Conservation (phyloP, 495 filamentous ascomycete genomes). For the Glarea lozoyensis region DNA sequence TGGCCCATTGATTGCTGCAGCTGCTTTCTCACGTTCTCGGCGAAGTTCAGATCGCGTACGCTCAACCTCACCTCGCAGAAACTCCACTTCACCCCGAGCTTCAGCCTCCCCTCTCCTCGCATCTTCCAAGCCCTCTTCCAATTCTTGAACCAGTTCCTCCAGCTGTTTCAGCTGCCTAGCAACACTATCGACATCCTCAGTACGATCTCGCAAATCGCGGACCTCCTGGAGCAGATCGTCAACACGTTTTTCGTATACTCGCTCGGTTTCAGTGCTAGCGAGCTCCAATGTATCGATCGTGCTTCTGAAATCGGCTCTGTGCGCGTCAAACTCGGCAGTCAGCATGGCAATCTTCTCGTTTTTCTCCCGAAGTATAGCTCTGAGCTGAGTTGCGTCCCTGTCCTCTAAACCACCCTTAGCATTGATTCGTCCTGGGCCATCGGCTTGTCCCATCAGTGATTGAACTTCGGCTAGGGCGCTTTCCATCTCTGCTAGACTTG, state of each 20-base stretch:
- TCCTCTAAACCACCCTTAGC: conserved; percentile 57
- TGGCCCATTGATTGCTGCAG: conserved; percentile 42
- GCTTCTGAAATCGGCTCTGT: conserved; percentile 91
- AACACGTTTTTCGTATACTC: conserved; percentile 91
- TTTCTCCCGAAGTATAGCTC: conserved; percentile 79
- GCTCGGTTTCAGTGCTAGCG: conserved; percentile 91
- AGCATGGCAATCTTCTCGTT: conserved; percentile 92
- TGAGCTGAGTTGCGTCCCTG: conserved; percentile 66
- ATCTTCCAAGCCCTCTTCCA: conserved; percentile 96
- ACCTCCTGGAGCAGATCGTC: conserved; percentile 84
- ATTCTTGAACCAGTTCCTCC: conserved; percentile 89
- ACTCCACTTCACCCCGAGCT: conserved; percentile 92
- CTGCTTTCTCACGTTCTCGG: conserved; percentile 82
- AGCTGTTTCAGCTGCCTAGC: conserved; percentile 87
- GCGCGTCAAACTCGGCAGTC: conserved; percentile 89
- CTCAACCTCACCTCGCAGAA: conserved; percentile 92
- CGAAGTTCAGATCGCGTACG: conserved; percentile 82
- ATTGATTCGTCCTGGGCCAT: conserved; percentile 19
- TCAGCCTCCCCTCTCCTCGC: conserved; percentile 94
- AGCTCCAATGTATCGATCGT: conserved; percentile 96
- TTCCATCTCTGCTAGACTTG: conserved; percentile 78
- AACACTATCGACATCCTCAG: conserved; percentile 84
- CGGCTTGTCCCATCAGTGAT: conserved; percentile 44
- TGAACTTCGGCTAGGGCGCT: conserved; percentile 66
- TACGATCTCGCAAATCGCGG: conserved; percentile 68